Percentiles rank a stretch among this genome's conserved stretches.
These are phyloP conservation scores for Penicillium occitanis DNA, from an alignment of 2,329 filamentous ascomycete genomes.

Conservation along the genomic window DNA sequence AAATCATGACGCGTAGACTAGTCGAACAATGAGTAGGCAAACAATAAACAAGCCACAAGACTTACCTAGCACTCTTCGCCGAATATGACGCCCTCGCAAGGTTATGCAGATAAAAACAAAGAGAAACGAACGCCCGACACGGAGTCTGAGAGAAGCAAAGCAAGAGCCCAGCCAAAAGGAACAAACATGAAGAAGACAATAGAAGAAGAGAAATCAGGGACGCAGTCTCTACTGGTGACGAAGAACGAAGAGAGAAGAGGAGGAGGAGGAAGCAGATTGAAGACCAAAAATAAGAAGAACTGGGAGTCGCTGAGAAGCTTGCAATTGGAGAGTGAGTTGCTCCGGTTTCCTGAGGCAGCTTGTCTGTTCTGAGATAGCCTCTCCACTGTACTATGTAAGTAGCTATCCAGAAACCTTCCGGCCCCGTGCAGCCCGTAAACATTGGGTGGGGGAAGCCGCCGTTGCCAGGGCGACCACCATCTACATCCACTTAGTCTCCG, in stretches of 20 bases:
- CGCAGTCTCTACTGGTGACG: conserved; percentile 9
- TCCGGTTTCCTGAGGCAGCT: conserved; percentile 9
- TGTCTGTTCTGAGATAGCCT: conserved; percentile 11
- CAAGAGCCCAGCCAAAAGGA: conserved; percentile 15
- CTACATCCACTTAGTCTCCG: neutral
- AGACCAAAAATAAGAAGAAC: neutral
- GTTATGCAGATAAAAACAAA: conserved; percentile 9
- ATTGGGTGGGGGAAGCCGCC: conserved; percentile 12
- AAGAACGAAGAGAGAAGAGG: conserved; percentile 11
- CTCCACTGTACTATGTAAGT: neutral
- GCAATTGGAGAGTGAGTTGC: conserved; percentile 4
- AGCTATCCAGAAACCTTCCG: conserved; percentile 12
- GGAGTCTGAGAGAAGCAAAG: conserved; percentile 1
- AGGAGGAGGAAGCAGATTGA: conserved; percentile 10
- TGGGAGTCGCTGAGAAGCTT: neutral
- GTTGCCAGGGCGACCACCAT: conserved; percentile 21
- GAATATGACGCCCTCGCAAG: neutral
- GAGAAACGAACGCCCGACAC: conserved; percentile 6
- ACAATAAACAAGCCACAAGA: neutral
- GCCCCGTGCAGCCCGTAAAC: conserved; percentile 21
- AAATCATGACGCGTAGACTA: conserved; percentile 32
- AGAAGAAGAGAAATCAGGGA: conserved; percentile 1
- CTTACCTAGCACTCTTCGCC: neutral
- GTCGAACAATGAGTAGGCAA: neutral
- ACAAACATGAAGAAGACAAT: conserved; percentile 11